These are phyloP conservation scores for Leccinum subgranulosum DNA, from an alignment of 768 basidiomycete species.

Conservation along the genomic window DNA sequence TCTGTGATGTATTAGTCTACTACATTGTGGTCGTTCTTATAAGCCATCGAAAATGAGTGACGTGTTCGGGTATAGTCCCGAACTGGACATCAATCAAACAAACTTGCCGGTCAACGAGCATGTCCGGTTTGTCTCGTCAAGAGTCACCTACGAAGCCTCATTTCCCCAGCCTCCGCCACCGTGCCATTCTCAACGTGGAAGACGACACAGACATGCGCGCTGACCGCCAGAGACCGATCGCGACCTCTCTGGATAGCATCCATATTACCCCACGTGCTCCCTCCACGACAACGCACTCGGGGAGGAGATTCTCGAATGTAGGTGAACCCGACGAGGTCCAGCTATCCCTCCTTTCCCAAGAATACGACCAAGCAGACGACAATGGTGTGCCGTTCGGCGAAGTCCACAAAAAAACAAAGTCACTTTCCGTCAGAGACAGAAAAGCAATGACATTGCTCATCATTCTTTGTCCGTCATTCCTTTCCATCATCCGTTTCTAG, in stretches of 20 bases:
- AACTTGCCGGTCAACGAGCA: constrained; percentile 13
- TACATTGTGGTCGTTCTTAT: constrained; percentile 5
- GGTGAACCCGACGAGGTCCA: constrained; percentile 53
- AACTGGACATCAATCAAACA: constrained; percentile 3
- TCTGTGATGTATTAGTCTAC: neutral
- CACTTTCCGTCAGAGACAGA: constrained; percentile 74
- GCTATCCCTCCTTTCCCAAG: constrained; percentile 52
- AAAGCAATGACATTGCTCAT: constrained; percentile 81
- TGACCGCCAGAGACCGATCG: constrained; percentile 47
- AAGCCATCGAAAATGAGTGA: constrained; percentile 3
- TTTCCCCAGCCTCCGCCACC: constrained; percentile 28
- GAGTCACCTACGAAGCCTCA: constrained; percentile 27
- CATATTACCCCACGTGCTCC: constrained; percentile 55
- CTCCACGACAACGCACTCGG: constrained; percentile 36
- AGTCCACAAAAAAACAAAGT: constrained; percentile 38
- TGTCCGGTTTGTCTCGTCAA: constrained; percentile 26
- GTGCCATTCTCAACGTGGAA: constrained; percentile 38
- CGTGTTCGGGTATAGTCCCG: constrained; percentile 10
- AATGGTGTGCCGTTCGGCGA: constrained; percentile 34
- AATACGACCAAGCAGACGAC: constrained; percentile 48
- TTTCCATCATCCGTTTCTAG: constrained; percentile 8
- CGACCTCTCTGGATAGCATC: constrained; percentile 58
- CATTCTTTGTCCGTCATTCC: constrained; percentile 70
- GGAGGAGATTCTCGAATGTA: constrained; percentile 24
- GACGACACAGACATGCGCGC: constrained; percentile 24